A percentile compares a stretch with the other conserved stretches of the same genome.
Conservation (phyloP, 768 basidiomycete species). For the Lactifluus volemus region DNA sequence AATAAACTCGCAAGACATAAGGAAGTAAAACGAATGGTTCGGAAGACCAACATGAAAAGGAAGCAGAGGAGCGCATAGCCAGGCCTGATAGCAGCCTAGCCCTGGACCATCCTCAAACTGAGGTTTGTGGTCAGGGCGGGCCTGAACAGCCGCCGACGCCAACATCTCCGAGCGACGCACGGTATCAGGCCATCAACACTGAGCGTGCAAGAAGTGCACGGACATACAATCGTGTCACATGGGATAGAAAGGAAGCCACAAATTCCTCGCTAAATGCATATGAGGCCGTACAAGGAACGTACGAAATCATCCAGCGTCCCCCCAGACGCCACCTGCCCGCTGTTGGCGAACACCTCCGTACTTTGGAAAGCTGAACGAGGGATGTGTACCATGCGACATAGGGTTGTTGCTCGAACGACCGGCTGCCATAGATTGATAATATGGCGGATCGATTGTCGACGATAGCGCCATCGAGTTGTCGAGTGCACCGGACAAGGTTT, state of each 20-base stretch:
- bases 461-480: conserved; percentile 7
- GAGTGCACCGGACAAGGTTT: conserved; percentile 1
- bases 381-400: neutral
- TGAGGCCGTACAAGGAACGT: neutral
- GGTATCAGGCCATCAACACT: conserved; percentile 9
- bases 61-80: conserved; percentile 10
- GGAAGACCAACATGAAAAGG: conserved; percentile 6
- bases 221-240: conserved; percentile 3
- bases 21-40: neutral
- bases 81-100: conserved; percentile 1
- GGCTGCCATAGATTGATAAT: conserved; percentile 5
- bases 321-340: conserved; percentile 18
- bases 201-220: conserved; percentile 10
- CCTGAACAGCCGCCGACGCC: neutral
- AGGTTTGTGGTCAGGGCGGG: neutral
- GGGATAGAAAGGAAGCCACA: conserved; percentile 3
- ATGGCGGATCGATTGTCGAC: neutral
- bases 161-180: neutral
- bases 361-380: conserved; percentile 11
- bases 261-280: conserved; percentile 3
- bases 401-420: conserved; percentile 2
- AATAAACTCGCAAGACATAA: conserved; percentile 2
- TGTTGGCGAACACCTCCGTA: conserved; percentile 10
- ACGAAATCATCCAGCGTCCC: conserved; percentile 14
- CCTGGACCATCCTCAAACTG: neutral